Base-by-base conservation (phyloP, 257 asterid species). In the Solanum paucissectum region DNA sequence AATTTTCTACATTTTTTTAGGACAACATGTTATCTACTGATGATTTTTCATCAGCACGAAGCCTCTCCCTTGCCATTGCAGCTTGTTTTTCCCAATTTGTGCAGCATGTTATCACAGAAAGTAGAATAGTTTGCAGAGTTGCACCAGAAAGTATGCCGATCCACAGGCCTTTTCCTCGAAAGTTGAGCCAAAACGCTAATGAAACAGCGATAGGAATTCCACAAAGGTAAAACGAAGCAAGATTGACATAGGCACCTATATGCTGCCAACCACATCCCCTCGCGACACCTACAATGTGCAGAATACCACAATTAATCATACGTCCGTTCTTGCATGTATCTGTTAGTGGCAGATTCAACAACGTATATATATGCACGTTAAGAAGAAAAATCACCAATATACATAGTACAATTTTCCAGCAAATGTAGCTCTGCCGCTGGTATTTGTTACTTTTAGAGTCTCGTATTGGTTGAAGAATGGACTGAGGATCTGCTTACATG, bases 191-290 rank as follows among this genome's bases (percentile, higher is more conserved):
- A 88, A 95, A 96, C 49, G 92, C 93, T 87, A 96, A 91, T 27
- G 81, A 25, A 36, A 89, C 94, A 55, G 98, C 95, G n/a, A 94
- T 90, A 3, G 99, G 98, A 66, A 96, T 93, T 42, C 98, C 99
- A 14, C 87, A 94, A 0, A 93, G 95, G 87, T 96, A 96, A 84
- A 92, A 96, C 42, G 98, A 93, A 9, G 91, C 98, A 81, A 96
- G 98, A 84, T 95, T 96, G 27, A 95, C 91, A 27, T 89, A 95
- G 12, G 98, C 98, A 64, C 98, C 99, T 3, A 94, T 92, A 37
- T 96, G 98, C 86, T 95, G 99, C 99, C 98, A 96, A 0, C 99
- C 99, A 77, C 98, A 93, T 40, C 98, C 98, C 89, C 98, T 94
- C 4, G 98, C 98, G 87, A 96, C 95, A 34, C 98, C 99, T 95